Base-by-base conservation (phyloP, 768 basidiomycete species). In the Suillus americanus region DNA sequence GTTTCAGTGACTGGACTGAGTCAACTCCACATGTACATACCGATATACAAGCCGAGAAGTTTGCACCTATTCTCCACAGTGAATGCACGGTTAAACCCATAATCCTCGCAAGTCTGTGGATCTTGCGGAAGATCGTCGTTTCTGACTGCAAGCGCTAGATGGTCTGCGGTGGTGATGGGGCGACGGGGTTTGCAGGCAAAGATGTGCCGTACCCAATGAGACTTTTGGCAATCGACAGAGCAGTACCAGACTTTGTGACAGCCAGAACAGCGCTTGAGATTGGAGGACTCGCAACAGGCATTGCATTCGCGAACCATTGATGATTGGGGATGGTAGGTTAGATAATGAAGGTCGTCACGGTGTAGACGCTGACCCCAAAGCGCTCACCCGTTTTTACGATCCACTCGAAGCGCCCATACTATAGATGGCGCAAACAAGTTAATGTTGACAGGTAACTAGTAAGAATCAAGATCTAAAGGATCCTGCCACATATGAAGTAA, bases 11-110 rank as follows among this genome's bases (percentile, higher is more conserved):
- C 4, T 30, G 30, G 30, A 30, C 25, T 9, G 16, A 18, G 14
- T 51, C 28, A 14, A 51, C 16, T 51, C 28, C 48, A 14, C 14
- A 46, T 25, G 20, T 35, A 40, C 63, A 45, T 56, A 67, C 66
- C 66, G 6, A 66, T 66, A 38, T 79, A 79, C 30, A 80, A 62
- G 8, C 77, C 78, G 16, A 78, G 60, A 13, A 80, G 69, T 8
- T 68, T 68, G 10, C 48, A 43, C 35, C 61, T 65, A 5, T 72
- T 66, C 25, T 66, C 57, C 2, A 62, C 18, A 3, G 67, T 63
- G 20, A 69, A 45, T 1, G 72, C 73, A 13, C 69, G 69, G 3
- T 61, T 43, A 54, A 81, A 80, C 3, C 80, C 79, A 62, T 76
- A 81, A 61, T 80, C 79, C 25, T 66, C 38, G 23, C 70, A 62